These are phyloP conservation scores for Malus hybrid DNA, from an alignment of 331 rosid genomes.

Conservation along the genomic window DNA sequence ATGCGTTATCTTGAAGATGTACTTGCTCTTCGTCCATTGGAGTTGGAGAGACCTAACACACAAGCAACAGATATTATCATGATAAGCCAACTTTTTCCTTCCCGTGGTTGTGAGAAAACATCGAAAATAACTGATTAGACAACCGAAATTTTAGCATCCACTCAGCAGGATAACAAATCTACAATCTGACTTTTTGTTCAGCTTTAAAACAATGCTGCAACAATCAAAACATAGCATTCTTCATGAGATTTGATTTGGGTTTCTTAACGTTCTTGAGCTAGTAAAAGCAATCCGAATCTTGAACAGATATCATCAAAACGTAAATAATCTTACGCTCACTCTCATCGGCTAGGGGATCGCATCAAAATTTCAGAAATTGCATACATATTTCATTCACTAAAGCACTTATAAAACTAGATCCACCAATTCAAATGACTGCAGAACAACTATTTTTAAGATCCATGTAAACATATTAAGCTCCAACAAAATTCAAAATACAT, in stretches of 20 bases:
- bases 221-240: too few relatives aligned
- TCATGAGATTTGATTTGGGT: neutral
- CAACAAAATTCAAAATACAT: neutral
- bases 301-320: neutral
- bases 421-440: neutral
- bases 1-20: slow-evolving; percentile 40
- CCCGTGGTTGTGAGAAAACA: slow-evolving; percentile 4
- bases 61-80: neutral
- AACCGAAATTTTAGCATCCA: neutral
- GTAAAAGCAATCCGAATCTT: neutral
- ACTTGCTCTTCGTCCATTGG: slow-evolving; percentile 71
- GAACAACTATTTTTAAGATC: neutral
- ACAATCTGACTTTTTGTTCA: neutral
- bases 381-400: neutral
- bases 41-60: slow-evolving; percentile 50
- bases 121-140: neutral
- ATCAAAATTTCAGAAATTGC: neutral
- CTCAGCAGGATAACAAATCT: neutral
- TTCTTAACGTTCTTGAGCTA: neutral
- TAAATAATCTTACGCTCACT: neutral
- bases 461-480: neutral
- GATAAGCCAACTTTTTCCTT: neutral
- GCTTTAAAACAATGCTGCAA: too few relatives aligned
- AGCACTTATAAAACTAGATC: neutral
- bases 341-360: neutral